Base-by-base conservation (phyloP, 768 basidiomycete genomes). In the Termitomyces titanicus region DNA sequence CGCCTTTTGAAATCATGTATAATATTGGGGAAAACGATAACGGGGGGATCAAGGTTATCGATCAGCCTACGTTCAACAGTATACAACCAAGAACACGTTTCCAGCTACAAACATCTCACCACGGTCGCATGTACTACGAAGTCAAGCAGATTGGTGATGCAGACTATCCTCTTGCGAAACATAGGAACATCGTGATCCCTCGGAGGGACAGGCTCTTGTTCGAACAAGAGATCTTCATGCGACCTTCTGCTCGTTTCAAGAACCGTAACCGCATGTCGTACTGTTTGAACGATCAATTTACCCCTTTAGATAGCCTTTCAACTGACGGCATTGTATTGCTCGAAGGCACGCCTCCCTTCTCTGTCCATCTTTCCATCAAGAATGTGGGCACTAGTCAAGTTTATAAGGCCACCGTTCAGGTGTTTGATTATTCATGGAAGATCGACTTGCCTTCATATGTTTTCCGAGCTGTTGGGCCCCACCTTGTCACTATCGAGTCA, bases 1-100 rank as follows among this genome's bases (percentile, higher is more conserved):
- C 92, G n/a, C 94, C 94, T 0, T 98, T 95, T 81, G 88, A 96
- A 66, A 85, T 96, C 58, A 87, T 83, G 80, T 97, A 95, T 70
- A 89, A 92, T 60, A 83, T 93, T 51, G 91, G 88, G 1, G 80
- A 82, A 66, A 79, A 85, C 51, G 88, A 86, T 9, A 73, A 75
- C 17, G 88, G 90, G 4, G 86, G 83, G 6, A 88, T 84, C 2
- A 82, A 76, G 57, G 76, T 92, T 45, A 72, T 89, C 29, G 89
- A 86, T 54, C 88, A 91, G 60, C 86, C 88, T 1, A 85, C 82
- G 1, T 88, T 94, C 74, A 92, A 86, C 69, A 92, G 92, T 65
- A 91, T 94, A 38, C 90, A 92, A 61, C 78, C 83, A 10, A 80
- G 81, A 39, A 88, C 89, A 3, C 82, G 89, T 44, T 88, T 94